Evolutionary conservation across 345 rosid species (phyloP), one percentile per base, ranked within the genome.

Genomic region (Acer negundo): DNA sequence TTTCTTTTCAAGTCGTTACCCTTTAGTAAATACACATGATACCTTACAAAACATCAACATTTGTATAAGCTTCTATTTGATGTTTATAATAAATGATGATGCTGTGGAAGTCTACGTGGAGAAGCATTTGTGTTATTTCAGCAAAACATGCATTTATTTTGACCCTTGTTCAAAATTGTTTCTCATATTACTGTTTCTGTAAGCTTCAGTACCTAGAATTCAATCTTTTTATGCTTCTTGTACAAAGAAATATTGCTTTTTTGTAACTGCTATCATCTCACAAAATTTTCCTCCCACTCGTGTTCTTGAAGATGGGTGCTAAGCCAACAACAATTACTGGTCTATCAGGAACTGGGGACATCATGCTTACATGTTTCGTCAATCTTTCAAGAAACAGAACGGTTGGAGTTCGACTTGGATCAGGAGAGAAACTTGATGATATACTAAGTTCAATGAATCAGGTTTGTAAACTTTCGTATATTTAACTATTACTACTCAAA

Each of bases 271-370:
- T 51, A 44, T 71, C 16, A 31, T 24, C 55, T 74, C 13, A 71
- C 51, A 64, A 28, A 17, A 15, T 78, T 78, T 64, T 64, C 16
- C 22, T 72, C 47, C 9, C 9, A 3, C 49, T 74, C 53, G 17
- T 46, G 67, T 62, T 80, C 68, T 65, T 83, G 73, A 70, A 95
- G 98, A 95, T 95, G 97, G 98, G 97, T 78, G 98, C 94, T 59
- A 95, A 95, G 82, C 91, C 97, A 56, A 88, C 90, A 59, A 95
- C 98, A 76, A 87, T 91, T 77, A 91, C 97, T 17, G 97, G 97
- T 76, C 84, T 95, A 66, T 93, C 98, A 6, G 98, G 98, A 83
- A 95, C 93, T 16, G 98, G 98, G 55, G 98, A 95, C 84, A 95
- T 93, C 42, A 95, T 93, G 97, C 97, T 91, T 44, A 95, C 98